Base-by-base conservation (phyloP, 306 rosid genomes). In the Alnus rubra region DNA sequence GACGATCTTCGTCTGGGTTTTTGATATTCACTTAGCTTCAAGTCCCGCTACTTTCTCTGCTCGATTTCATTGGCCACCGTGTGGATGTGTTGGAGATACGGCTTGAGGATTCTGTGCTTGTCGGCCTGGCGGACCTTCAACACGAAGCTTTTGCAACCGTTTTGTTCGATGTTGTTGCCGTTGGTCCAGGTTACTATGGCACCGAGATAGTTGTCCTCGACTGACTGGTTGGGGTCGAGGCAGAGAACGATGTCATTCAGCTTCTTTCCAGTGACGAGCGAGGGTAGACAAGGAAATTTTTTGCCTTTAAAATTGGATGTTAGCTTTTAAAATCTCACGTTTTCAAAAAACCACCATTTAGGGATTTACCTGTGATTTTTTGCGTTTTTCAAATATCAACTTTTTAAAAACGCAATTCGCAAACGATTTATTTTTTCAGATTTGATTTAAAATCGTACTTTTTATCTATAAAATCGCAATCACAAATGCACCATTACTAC, bases 11-110 rank as follows among this genome's bases (percentile, higher is more conserved):
- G 35, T 58, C 37, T 28, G 23, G n/a, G 18, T 18, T 69, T 37
- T 69, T 13, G 1, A 58, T 10, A 79, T 89, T 93, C 81, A 89
- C 77, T 77, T 70, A 90, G 0, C 78, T 82, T 83, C 84, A 89
- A 84, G 65, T 88, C 88, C 4, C 87, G 86, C 51, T 84, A 82
- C 14, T 86, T 82, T 12, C 76, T 76, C 60, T 82, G 89, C 16
- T 84, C 87, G 0, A 83, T 80, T 64, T 93, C 96, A 12, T 90
- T 96, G 18, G 94, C 90, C 56, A 93, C 84, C 48, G 82, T 50
- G 71, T 89, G 86, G 76, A 96, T 91, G 84, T 93, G 98, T 16
- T 84, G 88, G 56, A 95, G 90, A 80, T 74, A 95, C 0, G 90
- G 90, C 19, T 87, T 77, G 51, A 96, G 90, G 30, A 96, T 88